A percentile compares a stretch with the other conserved stretches of the same genome.
phyloP scores from a whole-genome alignment of 108 stramenopile genomes.

The Chaetoceros tenuissimus region DNA sequence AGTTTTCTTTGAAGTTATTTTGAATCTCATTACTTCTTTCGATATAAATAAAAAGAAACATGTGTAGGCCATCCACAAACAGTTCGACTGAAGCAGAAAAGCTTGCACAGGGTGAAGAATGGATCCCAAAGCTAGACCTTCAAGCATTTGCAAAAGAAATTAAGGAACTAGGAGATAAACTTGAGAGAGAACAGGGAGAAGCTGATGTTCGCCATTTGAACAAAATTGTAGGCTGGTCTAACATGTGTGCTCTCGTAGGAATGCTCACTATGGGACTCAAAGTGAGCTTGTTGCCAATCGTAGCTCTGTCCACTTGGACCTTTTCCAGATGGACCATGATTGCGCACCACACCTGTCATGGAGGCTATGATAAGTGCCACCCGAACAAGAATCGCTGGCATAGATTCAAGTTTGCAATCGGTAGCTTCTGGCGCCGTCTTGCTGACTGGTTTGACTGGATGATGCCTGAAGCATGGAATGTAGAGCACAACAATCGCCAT shows the following conservation, averaged over 20 bases:
- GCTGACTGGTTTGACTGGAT: slow-evolving; percentile 88
- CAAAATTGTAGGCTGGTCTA: slow-evolving; percentile 82
- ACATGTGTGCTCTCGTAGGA: slow-evolving; percentile 66
- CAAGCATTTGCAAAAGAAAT: slow-evolving; percentile 75
- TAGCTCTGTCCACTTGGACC: slow-evolving; percentile 59
- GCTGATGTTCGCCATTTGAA: slow-evolving; percentile 83
- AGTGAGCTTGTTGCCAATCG: slow-evolving; percentile 37
- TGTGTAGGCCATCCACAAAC: not conserved
- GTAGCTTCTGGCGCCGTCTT: slow-evolving; percentile 44
- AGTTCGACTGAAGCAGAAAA: not conserved
- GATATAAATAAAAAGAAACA: too few species aligned
- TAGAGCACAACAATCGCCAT: slow-evolving; percentile 89
- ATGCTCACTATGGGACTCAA: slow-evolving; percentile 37
- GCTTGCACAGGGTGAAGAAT: slow-evolving; percentile 45
- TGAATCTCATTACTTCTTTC: too few species aligned
- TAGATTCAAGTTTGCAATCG: slow-evolving; percentile 73
- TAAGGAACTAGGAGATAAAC: slow-evolving; percentile 62
- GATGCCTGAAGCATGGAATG: slow-evolving; percentile 90
- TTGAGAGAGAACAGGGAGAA: slow-evolving; percentile 63
- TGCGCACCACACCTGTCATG: slow-evolving; percentile 81
- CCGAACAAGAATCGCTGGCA: slow-evolving; percentile 66
- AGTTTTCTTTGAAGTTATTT: too few species aligned
- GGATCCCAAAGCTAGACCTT: slow-evolving; percentile 74
- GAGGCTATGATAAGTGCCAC: slow-evolving; percentile 75
- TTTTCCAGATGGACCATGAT: slow-evolving; percentile 83